phyloP scores from a whole-genome alignment of 352 stramenopile species.

The Pythium aristosporum region DNA sequence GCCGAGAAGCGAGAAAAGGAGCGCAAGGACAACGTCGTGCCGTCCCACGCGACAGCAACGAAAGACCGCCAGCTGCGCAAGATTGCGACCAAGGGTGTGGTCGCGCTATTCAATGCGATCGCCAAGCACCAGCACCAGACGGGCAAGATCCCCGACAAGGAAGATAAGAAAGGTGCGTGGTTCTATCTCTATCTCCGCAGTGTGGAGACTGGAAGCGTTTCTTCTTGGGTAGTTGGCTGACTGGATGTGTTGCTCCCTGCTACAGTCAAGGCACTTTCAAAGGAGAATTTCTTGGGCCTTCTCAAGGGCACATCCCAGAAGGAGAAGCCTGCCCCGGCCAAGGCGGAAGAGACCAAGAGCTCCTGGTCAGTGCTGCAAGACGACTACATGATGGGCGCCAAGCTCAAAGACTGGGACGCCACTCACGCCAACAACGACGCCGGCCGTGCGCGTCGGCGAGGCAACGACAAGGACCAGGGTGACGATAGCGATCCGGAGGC shows the following conservation, averaged over 20 bases:
- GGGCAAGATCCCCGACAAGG: conserved; percentile 57
- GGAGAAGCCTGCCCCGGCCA: conserved; percentile 26
- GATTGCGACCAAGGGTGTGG: conserved; percentile 84
- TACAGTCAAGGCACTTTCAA: conserved; percentile 79
- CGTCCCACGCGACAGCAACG: conserved; percentile 49
- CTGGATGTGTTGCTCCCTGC: background rate
- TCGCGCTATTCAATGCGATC: conserved; percentile 85
- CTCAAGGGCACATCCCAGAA: conserved; percentile 55
- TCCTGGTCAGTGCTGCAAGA: conserved; percentile 84
- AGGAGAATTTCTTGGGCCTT: conserved; percentile 80
- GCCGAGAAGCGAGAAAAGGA: conserved; percentile 74
- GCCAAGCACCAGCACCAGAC: conserved; percentile 79
- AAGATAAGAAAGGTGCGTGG: conserved; percentile 62
- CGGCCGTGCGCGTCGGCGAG: conserved; percentile 18
- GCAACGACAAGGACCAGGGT: conserved; percentile 14
- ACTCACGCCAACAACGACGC: conserved; percentile 27
- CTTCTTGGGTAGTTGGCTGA: background rate
- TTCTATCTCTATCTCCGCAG: background rate
- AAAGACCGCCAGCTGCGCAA: conserved; percentile 73
- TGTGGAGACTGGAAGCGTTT: background rate
- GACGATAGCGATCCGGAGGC: conserved; percentile 66
- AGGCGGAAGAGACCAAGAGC: conserved; percentile 41
- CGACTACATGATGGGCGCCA: conserved; percentile 86
- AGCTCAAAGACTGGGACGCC: conserved; percentile 85
- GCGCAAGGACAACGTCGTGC: conserved; percentile 77